These are phyloP conservation scores for Paradendryphiella salina DNA, from an alignment of 2,329 filamentous ascomycete species.

Conservation along the genomic window DNA sequence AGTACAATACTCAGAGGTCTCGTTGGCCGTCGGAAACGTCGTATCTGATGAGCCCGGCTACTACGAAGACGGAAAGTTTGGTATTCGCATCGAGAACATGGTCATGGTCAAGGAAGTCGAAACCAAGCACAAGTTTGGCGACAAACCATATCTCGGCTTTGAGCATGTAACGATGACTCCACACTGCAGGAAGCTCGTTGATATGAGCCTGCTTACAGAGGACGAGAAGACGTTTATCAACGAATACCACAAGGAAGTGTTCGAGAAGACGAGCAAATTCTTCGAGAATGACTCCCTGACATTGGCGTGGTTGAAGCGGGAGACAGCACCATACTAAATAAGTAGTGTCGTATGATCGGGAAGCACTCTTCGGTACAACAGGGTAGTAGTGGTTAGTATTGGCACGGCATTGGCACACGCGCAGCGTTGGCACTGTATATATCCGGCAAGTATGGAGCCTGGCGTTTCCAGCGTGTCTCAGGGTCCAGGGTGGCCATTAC, in stretches of 20 bases:
- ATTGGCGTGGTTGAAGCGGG: conserved; percentile 79
- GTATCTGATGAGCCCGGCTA: conserved; percentile 96
- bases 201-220: conserved; percentile 69
- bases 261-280: conserved; percentile 76
- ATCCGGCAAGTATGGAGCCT: conserved; percentile 15
- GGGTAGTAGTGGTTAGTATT: conserved; percentile 21
- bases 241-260: conserved; percentile 77
- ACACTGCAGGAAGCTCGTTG: conserved; percentile 86
- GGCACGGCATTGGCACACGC: conserved; percentile 21
- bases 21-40: conserved; percentile 88
- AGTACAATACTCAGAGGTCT: conserved; percentile 87
- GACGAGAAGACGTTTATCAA: conserved; percentile 86
- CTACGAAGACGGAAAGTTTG: conserved; percentile 94
- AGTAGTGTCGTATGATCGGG: conserved; percentile 1
- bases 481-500: conserved; percentile 14
- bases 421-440: conserved; percentile 18
- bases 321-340: conserved; percentile 65
- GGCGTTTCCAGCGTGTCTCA: conserved; percentile 18
- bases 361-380: conserved; percentile 1
- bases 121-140: conserved; percentile 85
- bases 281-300: conserved; percentile 75
- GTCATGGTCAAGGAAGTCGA: conserved; percentile 87
- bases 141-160: conserved; percentile 92
- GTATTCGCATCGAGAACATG: conserved; percentile 95
- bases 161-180: conserved; percentile 98